phyloP scores from a whole-genome alignment of 1,284 basidiomycete species.

The Meripilus lineatus region DNA sequence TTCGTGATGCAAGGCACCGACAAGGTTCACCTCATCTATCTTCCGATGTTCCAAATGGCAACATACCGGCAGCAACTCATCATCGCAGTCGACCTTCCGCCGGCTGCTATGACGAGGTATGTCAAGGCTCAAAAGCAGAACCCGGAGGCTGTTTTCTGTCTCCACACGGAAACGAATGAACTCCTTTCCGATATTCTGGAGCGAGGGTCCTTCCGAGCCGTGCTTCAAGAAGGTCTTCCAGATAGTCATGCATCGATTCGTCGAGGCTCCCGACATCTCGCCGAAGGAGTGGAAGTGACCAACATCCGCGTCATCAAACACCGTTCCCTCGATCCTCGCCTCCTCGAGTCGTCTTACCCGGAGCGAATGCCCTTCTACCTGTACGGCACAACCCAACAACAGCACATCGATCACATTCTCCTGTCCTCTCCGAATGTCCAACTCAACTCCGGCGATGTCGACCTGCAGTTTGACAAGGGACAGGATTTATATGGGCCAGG shows the following conservation, averaged over 20 bases:
- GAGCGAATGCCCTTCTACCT: conserved; percentile 37
- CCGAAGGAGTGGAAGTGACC: conserved; percentile 15
- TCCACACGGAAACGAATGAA: conserved; percentile 2
- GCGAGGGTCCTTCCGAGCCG: conserved; percentile 1
- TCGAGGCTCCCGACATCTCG: not conserved
- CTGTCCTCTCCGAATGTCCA: conserved; percentile 36
- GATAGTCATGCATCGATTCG: too few species aligned
- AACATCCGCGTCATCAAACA: conserved; percentile 31
- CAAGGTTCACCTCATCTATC: conserved; percentile 31
- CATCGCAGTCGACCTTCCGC: conserved; percentile 25
- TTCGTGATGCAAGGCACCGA: conserved; percentile 39
- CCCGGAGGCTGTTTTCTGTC: conserved; percentile 12
- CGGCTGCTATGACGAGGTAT: conserved; percentile 18
- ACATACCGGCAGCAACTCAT: conserved; percentile 36
- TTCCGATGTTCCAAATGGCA: conserved; percentile 35
- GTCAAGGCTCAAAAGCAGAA: conserved; percentile 13
- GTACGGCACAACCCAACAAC: conserved; percentile 29
- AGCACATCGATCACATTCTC: conserved; percentile 37
- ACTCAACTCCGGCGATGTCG: conserved; percentile 28
- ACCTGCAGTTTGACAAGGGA: conserved; percentile 9
- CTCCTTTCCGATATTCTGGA: not conserved
- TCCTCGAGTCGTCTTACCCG: conserved; percentile 28
- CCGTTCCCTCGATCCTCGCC: conserved; percentile 17
- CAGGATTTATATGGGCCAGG: too few species aligned
- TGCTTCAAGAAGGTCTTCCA: not conserved